phyloP scores from a whole-genome alignment of 345 rosid species.

The Laguncularia racemosa region DNA sequence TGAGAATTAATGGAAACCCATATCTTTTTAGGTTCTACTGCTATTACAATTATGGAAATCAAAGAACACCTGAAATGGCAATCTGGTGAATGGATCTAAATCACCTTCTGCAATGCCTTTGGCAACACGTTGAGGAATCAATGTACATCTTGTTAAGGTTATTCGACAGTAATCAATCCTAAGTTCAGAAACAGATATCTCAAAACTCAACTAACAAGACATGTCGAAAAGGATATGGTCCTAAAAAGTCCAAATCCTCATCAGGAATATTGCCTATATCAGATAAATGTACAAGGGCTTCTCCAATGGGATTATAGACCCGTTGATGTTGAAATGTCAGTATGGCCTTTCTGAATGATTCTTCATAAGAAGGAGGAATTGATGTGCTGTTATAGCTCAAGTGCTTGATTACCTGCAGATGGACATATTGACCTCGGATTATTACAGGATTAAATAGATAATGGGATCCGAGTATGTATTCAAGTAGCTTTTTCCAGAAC shows the following conservation, averaged over 20 bases:
- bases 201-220: background rate
- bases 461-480: constrained; percentile 3
- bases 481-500: background rate
- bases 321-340: constrained; percentile 90
- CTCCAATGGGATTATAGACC: constrained; percentile 61
- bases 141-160: constrained; percentile 54
- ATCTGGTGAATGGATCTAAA: constrained; percentile 80
- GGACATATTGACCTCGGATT: constrained; percentile 8
- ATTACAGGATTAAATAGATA: constrained; percentile 1
- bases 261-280: constrained; percentile 33
- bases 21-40: no score
- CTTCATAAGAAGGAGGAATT: constrained; percentile 84
- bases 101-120: constrained; percentile 83
- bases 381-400: constrained; percentile 64
- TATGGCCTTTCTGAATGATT: constrained; percentile 75
- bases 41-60: background rate
- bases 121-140: constrained; percentile 61
- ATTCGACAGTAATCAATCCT: background rate
- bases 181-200: constrained; percentile 4
- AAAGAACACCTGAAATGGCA: constrained; percentile 52
- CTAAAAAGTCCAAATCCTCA: constrained; percentile 60
- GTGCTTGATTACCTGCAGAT: constrained; percentile 78
- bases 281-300: constrained; percentile 54
- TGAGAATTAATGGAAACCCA: no score
- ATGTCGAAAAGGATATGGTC: constrained; percentile 83